These are phyloP conservation scores for Puccinia horiana DNA, from an alignment of 1,284 basidiomycete genomes.

Conservation along the genomic window DNA sequence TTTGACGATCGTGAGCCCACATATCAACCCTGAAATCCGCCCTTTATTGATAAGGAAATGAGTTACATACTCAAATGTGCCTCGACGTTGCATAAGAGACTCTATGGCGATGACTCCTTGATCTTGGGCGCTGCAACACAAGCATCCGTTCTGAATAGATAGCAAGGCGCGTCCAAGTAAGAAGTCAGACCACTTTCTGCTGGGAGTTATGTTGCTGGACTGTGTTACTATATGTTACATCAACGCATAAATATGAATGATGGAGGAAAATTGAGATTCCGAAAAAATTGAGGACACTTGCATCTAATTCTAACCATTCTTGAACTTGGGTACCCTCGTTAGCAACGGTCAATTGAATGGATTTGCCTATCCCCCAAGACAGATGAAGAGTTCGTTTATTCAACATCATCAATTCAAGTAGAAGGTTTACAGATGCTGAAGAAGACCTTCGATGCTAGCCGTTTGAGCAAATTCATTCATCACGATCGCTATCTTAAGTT, in stretches of 20 bases:
- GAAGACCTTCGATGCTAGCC: constrained; percentile 47
- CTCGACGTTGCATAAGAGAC: constrained; percentile 42
- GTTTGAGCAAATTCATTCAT: constrained; percentile 50
- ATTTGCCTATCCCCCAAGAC: constrained; percentile 17
- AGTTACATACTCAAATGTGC: constrained; percentile 48
- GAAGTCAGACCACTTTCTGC: background rate
- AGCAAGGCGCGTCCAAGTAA: background rate
- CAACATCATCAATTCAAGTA: background rate
- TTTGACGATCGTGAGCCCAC: background rate
- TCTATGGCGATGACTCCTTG: constrained; percentile 46
- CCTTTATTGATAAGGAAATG: background rate
- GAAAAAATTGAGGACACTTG: constrained; percentile 7
- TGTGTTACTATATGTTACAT: background rate
- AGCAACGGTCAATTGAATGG: constrained; percentile 45
- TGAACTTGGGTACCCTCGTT: constrained; percentile 45
- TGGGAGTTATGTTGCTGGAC: background rate
- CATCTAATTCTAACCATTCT: constrained; percentile 50
- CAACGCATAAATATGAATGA: background rate
- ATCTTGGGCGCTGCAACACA: constrained; percentile 50
- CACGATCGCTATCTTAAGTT: constrained; percentile 45
- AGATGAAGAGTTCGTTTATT: background rate
- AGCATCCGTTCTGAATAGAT: constrained; percentile 43
- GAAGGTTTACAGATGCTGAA: background rate
- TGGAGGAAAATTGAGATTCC: background rate
- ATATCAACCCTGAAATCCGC: background rate